Base-by-base conservation (phyloP, 495 filamentous ascomycete species). In the Opeltia flavorubescens region DNA sequence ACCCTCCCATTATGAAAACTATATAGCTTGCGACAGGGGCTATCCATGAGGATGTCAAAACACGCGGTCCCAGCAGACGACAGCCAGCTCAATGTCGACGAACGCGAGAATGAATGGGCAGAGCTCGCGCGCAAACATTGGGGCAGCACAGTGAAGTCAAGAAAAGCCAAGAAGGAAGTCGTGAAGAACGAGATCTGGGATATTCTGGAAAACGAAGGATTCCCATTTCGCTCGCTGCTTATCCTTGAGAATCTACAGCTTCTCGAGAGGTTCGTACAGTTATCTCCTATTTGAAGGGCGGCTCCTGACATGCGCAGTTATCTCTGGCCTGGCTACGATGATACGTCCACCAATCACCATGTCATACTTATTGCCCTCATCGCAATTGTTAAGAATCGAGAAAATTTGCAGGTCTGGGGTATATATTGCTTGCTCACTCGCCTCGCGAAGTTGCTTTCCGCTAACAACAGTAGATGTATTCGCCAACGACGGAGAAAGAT, bases 151-250 rank as follows among this genome's bases (percentile, higher is more conserved):
- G 61, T 66, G 8, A 83, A 82, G 59, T 65, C 78, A 50, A 64
- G 63, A 50, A 93, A 83, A 68, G 81, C 86, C 57, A 91, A 85
- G 68, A 77, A 80, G 30, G 84, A 93, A 49, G 77, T 89, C 45
- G 68, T 96, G 53, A 91, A 94, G 66, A 73, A 75, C 52, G 84
- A 89, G 53, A 80, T 99, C 34, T 99, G 91, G 86, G 87, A 91
- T 65, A 71, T 77, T 15, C 65, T 99, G 48, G 87, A 96, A 62
- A 76, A 78, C 51, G 80, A 86, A 42, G 69, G 68, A 35, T 95
- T 94, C 58, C 72, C 71, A n/a, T 76, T 76, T 59, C 81, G 75
- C 53, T 80, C 80, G 11, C 73, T 96, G 27, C 70, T 94, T 47
- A 74, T 83, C 5, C 69, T 99, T 51, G 91, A 99, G 65, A 86